Evolutionary conservation across 225 moss, liverwort and hornwort species (phyloP).

Genomic region (Sphagnum tenellum): DNA sequence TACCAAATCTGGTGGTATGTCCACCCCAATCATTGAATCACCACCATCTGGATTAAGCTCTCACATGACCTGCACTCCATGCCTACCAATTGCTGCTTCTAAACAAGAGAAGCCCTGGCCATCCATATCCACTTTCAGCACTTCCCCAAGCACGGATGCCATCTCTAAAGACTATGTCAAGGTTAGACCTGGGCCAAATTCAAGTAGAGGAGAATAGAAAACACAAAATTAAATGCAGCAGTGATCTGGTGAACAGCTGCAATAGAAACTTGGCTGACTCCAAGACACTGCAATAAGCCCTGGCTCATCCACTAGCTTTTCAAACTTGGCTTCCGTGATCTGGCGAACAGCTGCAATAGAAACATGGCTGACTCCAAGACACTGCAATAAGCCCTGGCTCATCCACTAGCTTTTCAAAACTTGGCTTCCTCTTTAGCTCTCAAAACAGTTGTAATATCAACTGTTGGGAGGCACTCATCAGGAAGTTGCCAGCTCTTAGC

Average conservation of each 20-base stretch:
- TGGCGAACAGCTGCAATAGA: conserved; percentile 81
- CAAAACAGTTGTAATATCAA: conserved; percentile 4
- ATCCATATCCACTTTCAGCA: conserved; percentile 69
- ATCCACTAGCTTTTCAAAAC: conserved; percentile 81
- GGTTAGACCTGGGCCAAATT: neutral
- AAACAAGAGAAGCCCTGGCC: conserved; percentile 70
- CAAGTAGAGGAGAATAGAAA: neutral
- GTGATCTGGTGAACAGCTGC: conserved; percentile 75
- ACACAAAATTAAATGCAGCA: conserved; percentile 22
- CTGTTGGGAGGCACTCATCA: too few relatives aligned
- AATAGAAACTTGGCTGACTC: conserved; percentile 86
- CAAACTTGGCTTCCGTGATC: conserved; percentile 36
- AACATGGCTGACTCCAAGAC: conserved; percentile 91
- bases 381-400: conserved; percentile 89
- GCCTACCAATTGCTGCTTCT: conserved; percentile 83
- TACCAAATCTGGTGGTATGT: too few relatives aligned
- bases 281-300: conserved; percentile 85
- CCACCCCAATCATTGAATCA: too few relatives aligned
- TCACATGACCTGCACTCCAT: conserved; percentile 59
- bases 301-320: conserved; percentile 97
- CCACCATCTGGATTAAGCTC: too few relatives aligned
- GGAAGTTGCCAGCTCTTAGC: too few relatives aligned
- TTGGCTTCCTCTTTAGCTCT: conserved; percentile 30
- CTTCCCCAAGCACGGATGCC: conserved; percentile 25
- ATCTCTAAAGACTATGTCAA: conserved; percentile 28